Percentiles rank a stretch among this genome's conserved stretches.
These are phyloP conservation scores for Alternaria rosae DNA, from an alignment of 2,329 filamentous ascomycete species.

Conservation along the genomic window DNA sequence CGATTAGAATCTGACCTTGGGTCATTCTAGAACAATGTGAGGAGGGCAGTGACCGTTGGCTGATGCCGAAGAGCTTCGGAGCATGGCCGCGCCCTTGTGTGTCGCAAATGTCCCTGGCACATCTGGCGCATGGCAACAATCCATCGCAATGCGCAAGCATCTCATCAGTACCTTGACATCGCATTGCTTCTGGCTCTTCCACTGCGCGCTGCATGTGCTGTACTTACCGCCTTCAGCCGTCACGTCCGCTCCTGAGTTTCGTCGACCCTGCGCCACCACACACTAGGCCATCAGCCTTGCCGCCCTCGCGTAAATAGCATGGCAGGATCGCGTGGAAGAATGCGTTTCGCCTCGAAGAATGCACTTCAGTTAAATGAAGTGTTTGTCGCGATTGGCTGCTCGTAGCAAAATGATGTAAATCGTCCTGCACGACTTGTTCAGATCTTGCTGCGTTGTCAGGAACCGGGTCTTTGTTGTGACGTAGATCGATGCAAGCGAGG, in stretches of 20 bases:
- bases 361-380: slow-evolving; percentile 17
- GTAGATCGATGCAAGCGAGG: slow-evolving; percentile 15
- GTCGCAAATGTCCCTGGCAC: not conserved
- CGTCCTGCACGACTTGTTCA: not conserved
- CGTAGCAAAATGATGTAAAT: slow-evolving; percentile 32
- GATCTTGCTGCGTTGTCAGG: slow-evolving; percentile 14
- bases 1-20: not conserved
- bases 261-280: slow-evolving; percentile 7
- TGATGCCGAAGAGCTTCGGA: not conserved
- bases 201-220: not conserved
- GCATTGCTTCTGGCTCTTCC: not conserved
- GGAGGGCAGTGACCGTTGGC: not conserved
- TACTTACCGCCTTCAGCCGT: not conserved
- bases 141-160: not conserved
- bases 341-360: slow-evolving; percentile 11
- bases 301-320: slow-evolving; percentile 15
- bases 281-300: slow-evolving; percentile 9
- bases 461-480: slow-evolving; percentile 16
- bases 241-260: not conserved
- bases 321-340: slow-evolving; percentile 23
- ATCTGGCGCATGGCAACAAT: slow-evolving; percentile 1
- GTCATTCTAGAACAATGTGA: not conserved
- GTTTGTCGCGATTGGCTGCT: slow-evolving; percentile 16
- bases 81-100: not conserved
- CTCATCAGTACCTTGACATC: not conserved